Evolutionary conservation across 2,329 filamentous ascomycete genomes (phyloP), one percentile per base, ranked within the genome.

Genomic region (Paramyrothecium sp.): DNA sequence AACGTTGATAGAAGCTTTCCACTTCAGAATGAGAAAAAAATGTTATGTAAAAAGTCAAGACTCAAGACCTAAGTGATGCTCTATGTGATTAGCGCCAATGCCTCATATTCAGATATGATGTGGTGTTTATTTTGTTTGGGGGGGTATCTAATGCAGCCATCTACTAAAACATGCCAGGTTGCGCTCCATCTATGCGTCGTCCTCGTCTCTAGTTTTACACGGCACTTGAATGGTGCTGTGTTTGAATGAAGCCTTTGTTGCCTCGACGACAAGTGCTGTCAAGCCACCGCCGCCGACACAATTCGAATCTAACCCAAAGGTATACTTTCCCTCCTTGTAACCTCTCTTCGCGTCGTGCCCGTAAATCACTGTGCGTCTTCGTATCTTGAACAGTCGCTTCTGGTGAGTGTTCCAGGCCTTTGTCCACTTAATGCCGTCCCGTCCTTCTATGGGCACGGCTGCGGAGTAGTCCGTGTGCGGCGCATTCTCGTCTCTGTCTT

Each of bases 221-320:
- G 68, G 60, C 3, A 81, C 76, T 65, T 80, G 78, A 21, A 75
- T 67, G 19, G 76, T 67, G 11, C 65, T 65, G 51, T 78, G 71
- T 53, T 63, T 70, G 54, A 77, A 72, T 8, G 63, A 65, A 7
- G 69, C 71, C 7, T 67, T 63, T 2, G 66, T 56, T 3, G 75
- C 83, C 64, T 89, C 84, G 38, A 97, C 84, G 2, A 97, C 80
- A 58, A 97, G 73, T 1, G 90, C 93, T 1, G 89, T 91, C 62
- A 99, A 77, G 60, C 85, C 80, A 1, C 87, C 87, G 12, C 92
- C 93, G 60, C 83, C 84, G 3, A 91, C 86, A 70, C 95, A 98
- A 0, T 87, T 89, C 1, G 89, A 90, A 72, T 98, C 95, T 51
- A 98, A 78, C 0, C 95, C 95, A 67, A 92, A 91, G 3, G 89